These are phyloP conservation scores for Argentina anserina DNA, from an alignment of 306 rosid species.

Conservation along the genomic window DNA sequence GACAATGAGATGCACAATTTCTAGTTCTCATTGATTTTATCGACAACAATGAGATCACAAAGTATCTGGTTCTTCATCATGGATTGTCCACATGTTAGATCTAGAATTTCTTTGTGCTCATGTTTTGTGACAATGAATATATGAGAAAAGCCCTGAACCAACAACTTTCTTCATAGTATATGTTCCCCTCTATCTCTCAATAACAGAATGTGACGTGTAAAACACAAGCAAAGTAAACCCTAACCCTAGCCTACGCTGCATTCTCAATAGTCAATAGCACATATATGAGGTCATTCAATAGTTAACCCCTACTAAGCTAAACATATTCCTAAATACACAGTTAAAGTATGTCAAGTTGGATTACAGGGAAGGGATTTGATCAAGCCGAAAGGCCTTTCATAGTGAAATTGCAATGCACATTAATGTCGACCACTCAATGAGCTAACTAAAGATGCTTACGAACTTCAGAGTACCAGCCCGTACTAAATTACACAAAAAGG, in stretches of 20 bases:
- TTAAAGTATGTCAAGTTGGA: slow-evolving; percentile 1
- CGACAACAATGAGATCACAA: slow-evolving; percentile 17
- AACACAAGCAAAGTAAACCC: slow-evolving; percentile 5
- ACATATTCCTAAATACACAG: slow-evolving; percentile 21
- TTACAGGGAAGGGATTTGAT: slow-evolving; percentile 24
- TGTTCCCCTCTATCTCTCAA: slow-evolving; percentile 18
- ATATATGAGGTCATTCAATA: slow-evolving; percentile 21
- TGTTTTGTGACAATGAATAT: slow-evolving; percentile 13
- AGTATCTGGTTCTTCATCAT: slow-evolving; percentile 48
- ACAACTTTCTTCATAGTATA: slow-evolving; percentile 11
- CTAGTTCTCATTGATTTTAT: slow-evolving; percentile 15
- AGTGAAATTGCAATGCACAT: background rate
- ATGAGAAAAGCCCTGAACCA: slow-evolving; percentile 2
- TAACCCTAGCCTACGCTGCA: background rate
- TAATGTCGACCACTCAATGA: slow-evolving; percentile 20
- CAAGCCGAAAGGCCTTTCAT: background rate
- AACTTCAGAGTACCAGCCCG: background rate
- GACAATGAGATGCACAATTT: slow-evolving; percentile 25
- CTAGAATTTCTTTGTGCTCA: slow-evolving; percentile 10
- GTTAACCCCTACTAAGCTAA: slow-evolving; percentile 23
- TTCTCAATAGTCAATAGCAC: background rate
- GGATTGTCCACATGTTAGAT: slow-evolving; percentile 27
- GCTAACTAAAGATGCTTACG: slow-evolving; percentile 15
- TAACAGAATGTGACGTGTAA: slow-evolving; percentile 25
- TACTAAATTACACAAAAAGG: background rate